Evolutionary conservation across 768 basidiomycete species (phyloP).

Genomic region (Pisolithus albus): DNA sequence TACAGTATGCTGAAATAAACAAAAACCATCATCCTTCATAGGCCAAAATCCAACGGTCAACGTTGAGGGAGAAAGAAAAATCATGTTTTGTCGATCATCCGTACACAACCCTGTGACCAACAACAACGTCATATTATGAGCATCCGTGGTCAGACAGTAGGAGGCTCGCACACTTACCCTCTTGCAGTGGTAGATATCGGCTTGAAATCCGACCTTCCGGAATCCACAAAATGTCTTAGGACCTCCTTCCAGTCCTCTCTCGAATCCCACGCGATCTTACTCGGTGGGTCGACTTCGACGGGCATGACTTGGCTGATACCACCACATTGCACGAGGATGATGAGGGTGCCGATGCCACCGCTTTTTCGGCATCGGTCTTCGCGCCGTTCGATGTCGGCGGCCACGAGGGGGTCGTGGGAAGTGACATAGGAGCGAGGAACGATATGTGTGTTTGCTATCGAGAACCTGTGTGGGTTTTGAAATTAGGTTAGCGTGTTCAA

Average conservation of each 20-base stretch:
- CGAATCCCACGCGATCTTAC: conserved; percentile 68
- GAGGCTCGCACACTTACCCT: conserved; percentile 47
- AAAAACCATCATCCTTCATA: not conserved
- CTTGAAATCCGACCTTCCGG: conserved; percentile 69
- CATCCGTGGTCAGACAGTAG: not conserved
- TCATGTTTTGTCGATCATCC: conserved; percentile 24
- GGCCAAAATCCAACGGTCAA: conserved; percentile 22
- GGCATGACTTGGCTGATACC: conserved; percentile 78
- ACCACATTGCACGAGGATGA: conserved; percentile 73
- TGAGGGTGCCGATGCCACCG: conserved; percentile 70
- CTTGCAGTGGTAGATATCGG: conserved; percentile 73
- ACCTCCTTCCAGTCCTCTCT: conserved; percentile 69
- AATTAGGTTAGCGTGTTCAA: conserved; percentile 2
- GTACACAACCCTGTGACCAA: conserved; percentile 34
- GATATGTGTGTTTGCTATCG: conserved; percentile 59
- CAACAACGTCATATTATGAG: conserved; percentile 2
- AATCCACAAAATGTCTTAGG: conserved; percentile 63
- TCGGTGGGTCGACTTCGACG: conserved; percentile 75
- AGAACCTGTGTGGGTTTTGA: conserved; percentile 46
- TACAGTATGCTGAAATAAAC: conserved; percentile 3
- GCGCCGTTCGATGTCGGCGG: conserved; percentile 68
- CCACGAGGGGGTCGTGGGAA: conserved; percentile 60
- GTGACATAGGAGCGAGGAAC: conserved; percentile 67
- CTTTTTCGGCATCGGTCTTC: conserved; percentile 70
- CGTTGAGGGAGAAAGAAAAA: conserved; percentile 14